phyloP scores from a whole-genome alignment of 805 yeast genomes.

The Kodamaea restingae region DNA sequence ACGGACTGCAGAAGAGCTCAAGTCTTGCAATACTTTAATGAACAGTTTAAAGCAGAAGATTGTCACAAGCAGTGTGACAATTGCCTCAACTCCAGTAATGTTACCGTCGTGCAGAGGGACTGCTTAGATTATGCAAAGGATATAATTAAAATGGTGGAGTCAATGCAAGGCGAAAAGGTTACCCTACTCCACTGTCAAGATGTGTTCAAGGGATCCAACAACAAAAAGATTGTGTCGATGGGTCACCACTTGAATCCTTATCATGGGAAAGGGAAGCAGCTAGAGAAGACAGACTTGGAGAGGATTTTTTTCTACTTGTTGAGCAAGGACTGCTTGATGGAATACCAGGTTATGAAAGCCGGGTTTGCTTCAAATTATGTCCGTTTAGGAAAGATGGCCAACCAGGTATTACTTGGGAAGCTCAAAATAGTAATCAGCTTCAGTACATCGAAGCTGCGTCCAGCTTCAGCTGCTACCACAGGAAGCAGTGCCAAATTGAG shows the following conservation, averaged over 20 bases:
- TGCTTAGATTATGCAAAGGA: slow-evolving; percentile 61
- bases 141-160: slow-evolving; percentile 55
- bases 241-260: slow-evolving; percentile 59
- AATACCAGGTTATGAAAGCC: slow-evolving; percentile 68
- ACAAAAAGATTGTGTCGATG: slow-evolving; percentile 53
- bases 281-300: slow-evolving; percentile 70
- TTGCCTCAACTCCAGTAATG: slow-evolving; percentile 48
- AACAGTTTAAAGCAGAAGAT: slow-evolving; percentile 58
- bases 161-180: slow-evolving; percentile 55
- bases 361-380: slow-evolving; percentile 83
- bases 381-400: slow-evolving; percentile 55
- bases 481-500: slow-evolving; percentile 3
- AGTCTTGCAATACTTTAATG: slow-evolving; percentile 88
- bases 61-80: slow-evolving; percentile 84
- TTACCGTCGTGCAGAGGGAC: slow-evolving; percentile 53
- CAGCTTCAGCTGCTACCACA: slow-evolving; percentile 1
- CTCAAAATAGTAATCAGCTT: slow-evolving; percentile 52
- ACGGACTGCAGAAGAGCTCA: slow-evolving; percentile 89
- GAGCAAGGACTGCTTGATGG: slow-evolving; percentile 60
- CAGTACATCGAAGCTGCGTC: slow-evolving; percentile 21
- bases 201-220: slow-evolving; percentile 68
- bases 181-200: slow-evolving; percentile 82
- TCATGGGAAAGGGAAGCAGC: slow-evolving; percentile 67
- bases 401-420: slow-evolving; percentile 40
- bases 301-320: slow-evolving; percentile 77